Evolutionary conservation across 345 rosid species (phyloP).

Genomic region (Brassica rapa): DNA sequence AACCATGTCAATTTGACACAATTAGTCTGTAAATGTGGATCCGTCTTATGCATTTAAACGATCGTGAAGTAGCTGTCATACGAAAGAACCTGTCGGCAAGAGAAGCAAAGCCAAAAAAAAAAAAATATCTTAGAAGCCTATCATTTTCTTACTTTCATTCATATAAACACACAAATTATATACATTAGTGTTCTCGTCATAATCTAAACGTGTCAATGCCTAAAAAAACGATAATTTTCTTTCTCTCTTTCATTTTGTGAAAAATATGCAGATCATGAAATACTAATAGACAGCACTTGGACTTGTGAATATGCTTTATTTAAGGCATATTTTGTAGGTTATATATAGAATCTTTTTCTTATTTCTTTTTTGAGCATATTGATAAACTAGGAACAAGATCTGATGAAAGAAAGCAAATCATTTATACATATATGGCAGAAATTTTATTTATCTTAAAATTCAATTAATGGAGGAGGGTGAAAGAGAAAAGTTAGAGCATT

Average conservation of each 20-base stretch:
- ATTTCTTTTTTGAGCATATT: constrained; percentile 31
- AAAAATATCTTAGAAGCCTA: constrained; percentile 25
- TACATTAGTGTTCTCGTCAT: constrained; percentile 1
- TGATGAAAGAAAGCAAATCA: constrained; percentile 27
- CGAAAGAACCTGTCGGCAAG: constrained; percentile 37
- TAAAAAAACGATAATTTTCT: neutral
- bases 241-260: neutral
- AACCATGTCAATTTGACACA: constrained; percentile 24
- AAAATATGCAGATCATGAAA: constrained; percentile 19
- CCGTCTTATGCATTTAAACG: constrained; percentile 7
- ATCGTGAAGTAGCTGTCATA: constrained; percentile 37
- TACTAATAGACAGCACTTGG: constrained; percentile 25
- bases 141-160: constrained; percentile 26
- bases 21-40: constrained; percentile 13
- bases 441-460: constrained; percentile 10
- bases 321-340: constrained; percentile 30
- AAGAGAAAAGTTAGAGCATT: constrained; percentile 36
- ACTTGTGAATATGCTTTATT: constrained; percentile 27
- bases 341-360: constrained; percentile 24
- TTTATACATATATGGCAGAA: constrained; percentile 5
- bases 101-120: constrained; percentile 6
- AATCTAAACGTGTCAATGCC: constrained; percentile 37
- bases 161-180: constrained; percentile 1
- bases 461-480: constrained; percentile 37
- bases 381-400: constrained; percentile 31